Percentiles rank a stretch among this genome's conserved stretches.
phyloP scores from a whole-genome alignment of 2,329 filamentous ascomycete species.

The Curvularia sp. region DNA sequence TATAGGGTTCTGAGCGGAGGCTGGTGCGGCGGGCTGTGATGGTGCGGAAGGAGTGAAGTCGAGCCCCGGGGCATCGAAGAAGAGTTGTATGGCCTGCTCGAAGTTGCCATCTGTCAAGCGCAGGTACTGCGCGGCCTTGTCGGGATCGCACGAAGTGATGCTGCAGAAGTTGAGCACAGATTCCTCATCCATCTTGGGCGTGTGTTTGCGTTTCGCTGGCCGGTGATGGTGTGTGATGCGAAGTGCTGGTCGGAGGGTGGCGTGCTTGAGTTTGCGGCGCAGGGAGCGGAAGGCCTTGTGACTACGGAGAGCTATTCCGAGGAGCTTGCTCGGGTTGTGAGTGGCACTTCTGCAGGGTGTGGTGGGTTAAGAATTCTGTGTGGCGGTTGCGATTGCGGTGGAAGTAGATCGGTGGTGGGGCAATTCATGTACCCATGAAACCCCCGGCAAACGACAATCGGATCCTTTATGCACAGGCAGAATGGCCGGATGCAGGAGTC shows the following conservation, averaged over 20 bases:
- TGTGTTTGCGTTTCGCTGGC: conserved; percentile 8
- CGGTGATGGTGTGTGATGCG: neutral
- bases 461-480: neutral
- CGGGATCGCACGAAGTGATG: conserved; percentile 78
- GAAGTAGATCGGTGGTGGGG: conserved; percentile 34
- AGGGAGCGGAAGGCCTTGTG: neutral
- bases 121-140: conserved; percentile 82
- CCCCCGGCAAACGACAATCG: conserved; percentile 4
- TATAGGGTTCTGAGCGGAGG: conserved; percentile 65
- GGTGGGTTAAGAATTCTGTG: conserved; percentile 13
- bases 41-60: conserved; percentile 55
- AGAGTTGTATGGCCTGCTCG: conserved; percentile 86
- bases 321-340: neutral
- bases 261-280: conserved; percentile 1
- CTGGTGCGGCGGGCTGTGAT: conserved; percentile 45
- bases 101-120: conserved; percentile 84
- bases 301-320: conserved; percentile 5
- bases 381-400: conserved; percentile 22
- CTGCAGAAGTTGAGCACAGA: conserved; percentile 76
- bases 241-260: neutral
- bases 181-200: conserved; percentile 56
- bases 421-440: conserved; percentile 29
- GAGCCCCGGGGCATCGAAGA: conserved; percentile 85
- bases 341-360: neutral
- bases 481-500: neutral